Base-by-base conservation (phyloP, 2,329 filamentous ascomycete genomes). In the Penicillium fuscoglaucum region DNA sequence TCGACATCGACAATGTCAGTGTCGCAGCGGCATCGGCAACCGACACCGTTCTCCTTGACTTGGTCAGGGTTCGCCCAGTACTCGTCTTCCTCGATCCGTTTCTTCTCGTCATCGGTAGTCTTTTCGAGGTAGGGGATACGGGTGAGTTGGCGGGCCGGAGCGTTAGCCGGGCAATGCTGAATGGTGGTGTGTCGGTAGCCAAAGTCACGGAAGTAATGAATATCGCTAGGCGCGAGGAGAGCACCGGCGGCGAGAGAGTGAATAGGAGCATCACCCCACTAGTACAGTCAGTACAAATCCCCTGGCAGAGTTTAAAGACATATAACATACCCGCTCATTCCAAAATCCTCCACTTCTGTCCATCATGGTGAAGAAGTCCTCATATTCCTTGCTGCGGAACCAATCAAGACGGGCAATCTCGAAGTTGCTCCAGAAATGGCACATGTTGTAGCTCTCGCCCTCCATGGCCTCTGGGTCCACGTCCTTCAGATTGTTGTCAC, bases 371-470 rank as follows among this genome's bases (percentile, higher is more conserved):
- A 99, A 99, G 76, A 99, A 99, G 66, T 97, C 95, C 68, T 96
- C 90, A 74, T 99, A 99, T 72, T 92, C 90, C 78, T 96, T 93
- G 81, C 93, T 97, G 68, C 95, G 87, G 84, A 98, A 98, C 87
- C 92, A 99, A 78, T 91, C 89, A 61, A 99, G 84, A 59, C 88
- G 87, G 15, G 95, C 95, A 78, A 99, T 99, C 77, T 99, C 95
- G 67, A 99, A 99, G 76, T 99, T 99, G 76, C 92, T 96, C 95
- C 95, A 99, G 82, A 97, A 99, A 81, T 99, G 95, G 75, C 95
- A 99, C 95, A 99, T 99, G 80, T 99, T 99, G 83, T 99, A 99
- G 69, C 88, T 90, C 76, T 99, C 95, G 63, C 92, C 91, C 73
- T 98, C 93, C 95, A 99, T 99, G 43, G 88, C 85, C 71, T 98